Conservation (phyloP, 805 yeast genomes). For the Maudiozyma turicensis region DNA sequence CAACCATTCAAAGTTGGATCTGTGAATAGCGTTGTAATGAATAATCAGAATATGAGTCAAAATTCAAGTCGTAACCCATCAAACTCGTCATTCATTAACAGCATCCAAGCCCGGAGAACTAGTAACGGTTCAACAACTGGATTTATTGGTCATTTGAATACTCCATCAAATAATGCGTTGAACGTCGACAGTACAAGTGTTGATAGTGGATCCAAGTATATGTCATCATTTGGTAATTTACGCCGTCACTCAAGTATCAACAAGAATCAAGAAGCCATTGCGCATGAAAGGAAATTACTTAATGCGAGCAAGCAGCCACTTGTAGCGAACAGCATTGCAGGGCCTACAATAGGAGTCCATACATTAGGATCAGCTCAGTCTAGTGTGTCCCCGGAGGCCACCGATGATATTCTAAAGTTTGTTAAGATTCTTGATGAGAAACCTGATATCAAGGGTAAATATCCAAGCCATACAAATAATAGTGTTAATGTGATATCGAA, state of each 20-base stretch:
- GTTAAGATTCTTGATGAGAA: slow-evolving; percentile 61
- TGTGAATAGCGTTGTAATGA: slow-evolving; percentile 21
- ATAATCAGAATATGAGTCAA: slow-evolving; percentile 17
- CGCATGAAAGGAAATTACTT: slow-evolving; percentile 7
- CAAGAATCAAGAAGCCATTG: slow-evolving; percentile 10
- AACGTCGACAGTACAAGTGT: slow-evolving; percentile 16
- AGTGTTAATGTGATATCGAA: slow-evolving; percentile 28
- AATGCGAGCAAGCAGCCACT: slow-evolving; percentile 1
- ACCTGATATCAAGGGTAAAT: slow-evolving; percentile 36
- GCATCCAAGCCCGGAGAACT: slow-evolving; percentile 33
- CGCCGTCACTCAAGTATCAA: slow-evolving; percentile 39
- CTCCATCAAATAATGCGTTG: slow-evolving; percentile 4
- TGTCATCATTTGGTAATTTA: slow-evolving; percentile 67
- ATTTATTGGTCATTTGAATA: slow-evolving; percentile 8
- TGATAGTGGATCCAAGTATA: slow-evolving; percentile 46
- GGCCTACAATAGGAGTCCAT: not conserved
- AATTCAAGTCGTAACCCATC: slow-evolving; percentile 35
- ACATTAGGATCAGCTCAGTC: not conserved
- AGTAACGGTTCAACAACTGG: slow-evolving; percentile 29
- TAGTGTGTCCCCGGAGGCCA: not conserved
- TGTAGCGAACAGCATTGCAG: not conserved
- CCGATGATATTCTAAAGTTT: slow-evolving; percentile 53
- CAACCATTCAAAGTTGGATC: slow-evolving; percentile 33
- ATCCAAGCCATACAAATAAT: slow-evolving; percentile 7
- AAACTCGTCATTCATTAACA: slow-evolving; percentile 34